Conservation (phyloP, 352 stramenopile genomes). For the Aphanomyces euteiches region DNA sequence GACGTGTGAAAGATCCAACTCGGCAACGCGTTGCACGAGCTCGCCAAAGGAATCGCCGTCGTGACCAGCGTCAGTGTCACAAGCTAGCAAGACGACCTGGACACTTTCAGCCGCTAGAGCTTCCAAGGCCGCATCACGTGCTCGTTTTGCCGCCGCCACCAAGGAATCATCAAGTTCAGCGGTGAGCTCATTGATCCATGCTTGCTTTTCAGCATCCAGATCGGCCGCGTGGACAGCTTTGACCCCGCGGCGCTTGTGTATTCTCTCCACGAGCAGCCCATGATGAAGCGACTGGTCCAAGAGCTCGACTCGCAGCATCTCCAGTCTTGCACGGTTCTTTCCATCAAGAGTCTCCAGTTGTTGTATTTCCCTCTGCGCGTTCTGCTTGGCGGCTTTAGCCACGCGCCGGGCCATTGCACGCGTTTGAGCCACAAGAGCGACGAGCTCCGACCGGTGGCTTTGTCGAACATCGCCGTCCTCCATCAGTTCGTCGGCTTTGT, state of each 20-base stretch:
- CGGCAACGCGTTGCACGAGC: neutral
- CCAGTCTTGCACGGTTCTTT: neutral
- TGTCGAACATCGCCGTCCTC: neutral
- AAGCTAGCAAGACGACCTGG: neutral
- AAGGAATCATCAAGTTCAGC: neutral
- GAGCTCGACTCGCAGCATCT: neutral
- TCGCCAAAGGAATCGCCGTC: neutral
- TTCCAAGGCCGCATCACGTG: neutral
- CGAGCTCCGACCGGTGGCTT: constrained; percentile 4
- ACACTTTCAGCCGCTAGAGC: constrained; percentile 15
- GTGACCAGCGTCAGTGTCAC: neutral
- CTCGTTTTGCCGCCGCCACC: neutral
- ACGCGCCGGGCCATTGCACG: neutral
- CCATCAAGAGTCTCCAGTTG: constrained; percentile 12
- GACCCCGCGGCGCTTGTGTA: constrained; percentile 2
- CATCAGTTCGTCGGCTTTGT: neutral
- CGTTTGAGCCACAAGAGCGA: constrained; percentile 6
- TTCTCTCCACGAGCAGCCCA: neutral
- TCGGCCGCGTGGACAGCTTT: neutral
- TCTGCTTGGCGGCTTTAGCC: constrained; percentile 5
- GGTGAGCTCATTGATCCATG: neutral
- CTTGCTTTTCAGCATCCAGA: neutral
- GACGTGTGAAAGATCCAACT: neutral
- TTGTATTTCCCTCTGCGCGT: neutral
- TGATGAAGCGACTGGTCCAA: constrained; percentile 13